Conservation (phyloP, 441 rosid genomes). For the Populus hybrid region DNA sequence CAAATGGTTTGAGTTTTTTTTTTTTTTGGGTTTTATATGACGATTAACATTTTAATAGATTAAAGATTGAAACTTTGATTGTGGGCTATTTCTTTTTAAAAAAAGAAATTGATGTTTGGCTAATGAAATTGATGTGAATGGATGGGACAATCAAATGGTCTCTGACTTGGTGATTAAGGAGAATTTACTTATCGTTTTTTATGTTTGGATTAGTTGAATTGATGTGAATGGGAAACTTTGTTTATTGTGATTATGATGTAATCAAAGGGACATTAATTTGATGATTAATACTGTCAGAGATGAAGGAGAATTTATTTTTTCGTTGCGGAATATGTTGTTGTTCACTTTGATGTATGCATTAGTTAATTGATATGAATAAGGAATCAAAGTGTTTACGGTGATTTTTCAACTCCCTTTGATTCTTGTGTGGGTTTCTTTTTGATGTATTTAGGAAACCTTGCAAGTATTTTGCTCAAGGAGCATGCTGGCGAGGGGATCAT, state of each 20-base stretch:
- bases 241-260: neutral
- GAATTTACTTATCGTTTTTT: neutral
- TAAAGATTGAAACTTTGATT: too few species aligned
- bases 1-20: too few species aligned
- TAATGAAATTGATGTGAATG: too few species aligned
- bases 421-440: neutral
- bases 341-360: neutral
- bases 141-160: neutral
- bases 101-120: too few species aligned
- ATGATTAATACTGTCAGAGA: neutral
- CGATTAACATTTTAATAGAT: too few species aligned
- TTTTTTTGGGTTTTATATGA: too few species aligned
- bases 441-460: slow-evolving; percentile 25
- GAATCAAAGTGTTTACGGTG: neutral
- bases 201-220: neutral
- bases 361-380: neutral
- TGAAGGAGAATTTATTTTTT: neutral
- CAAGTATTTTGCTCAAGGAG: slow-evolving; percentile 82
- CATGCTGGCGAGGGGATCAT: slow-evolving; percentile 83
- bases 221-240: neutral
- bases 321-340: neutral
- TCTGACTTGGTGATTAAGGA: neutral
- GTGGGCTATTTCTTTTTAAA: too few species aligned
- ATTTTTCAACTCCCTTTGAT: neutral
- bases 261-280: neutral